phyloP scores from a whole-genome alignment of 2,329 filamentous ascomycete species.

The Fusarium abutilonis region DNA sequence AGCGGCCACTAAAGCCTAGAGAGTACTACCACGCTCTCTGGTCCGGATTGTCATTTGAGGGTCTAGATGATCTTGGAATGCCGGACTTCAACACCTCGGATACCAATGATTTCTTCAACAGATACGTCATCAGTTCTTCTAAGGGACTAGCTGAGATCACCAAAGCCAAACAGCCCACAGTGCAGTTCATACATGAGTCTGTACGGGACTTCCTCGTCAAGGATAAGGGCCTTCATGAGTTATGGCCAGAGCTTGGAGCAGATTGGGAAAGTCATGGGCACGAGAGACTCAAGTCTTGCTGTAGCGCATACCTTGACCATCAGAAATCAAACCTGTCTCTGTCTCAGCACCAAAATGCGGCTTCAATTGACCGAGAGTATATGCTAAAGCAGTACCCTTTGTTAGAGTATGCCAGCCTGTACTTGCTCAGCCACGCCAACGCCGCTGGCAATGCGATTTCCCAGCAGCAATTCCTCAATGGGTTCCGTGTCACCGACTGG shows the following conservation, averaged over 20 bases:
- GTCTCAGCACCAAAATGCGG: not conserved
- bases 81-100: slow-evolving; percentile 43
- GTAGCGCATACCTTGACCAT: slow-evolving; percentile 16
- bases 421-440: slow-evolving; percentile 29
- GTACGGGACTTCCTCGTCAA: slow-evolving; percentile 58
- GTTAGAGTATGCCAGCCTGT: slow-evolving; percentile 23
- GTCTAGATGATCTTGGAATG: not conserved
- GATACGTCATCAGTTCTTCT: slow-evolving; percentile 54
- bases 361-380: not conserved
- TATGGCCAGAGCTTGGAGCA: slow-evolving; percentile 25
- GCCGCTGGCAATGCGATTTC: not conserved
- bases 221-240: slow-evolving; percentile 44
- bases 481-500: not conserved
- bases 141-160: slow-evolving; percentile 62
- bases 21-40: slow-evolving; percentile 55
- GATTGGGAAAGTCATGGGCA: slow-evolving; percentile 17
- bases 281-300: slow-evolving; percentile 22
- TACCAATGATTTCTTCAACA: slow-evolving; percentile 18
- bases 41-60: not conserved
- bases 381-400: slow-evolving; percentile 13
- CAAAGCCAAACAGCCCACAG: slow-evolving; percentile 44
- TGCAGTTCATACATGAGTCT: slow-evolving; percentile 66
- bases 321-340: not conserved
- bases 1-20: slow-evolving; percentile 53
- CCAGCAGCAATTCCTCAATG: slow-evolving; percentile 1